These are phyloP conservation scores for Rhizopus delemar DNA, from an alignment of 371 early-diverging fungal genomes.

Conservation along the genomic window DNA sequence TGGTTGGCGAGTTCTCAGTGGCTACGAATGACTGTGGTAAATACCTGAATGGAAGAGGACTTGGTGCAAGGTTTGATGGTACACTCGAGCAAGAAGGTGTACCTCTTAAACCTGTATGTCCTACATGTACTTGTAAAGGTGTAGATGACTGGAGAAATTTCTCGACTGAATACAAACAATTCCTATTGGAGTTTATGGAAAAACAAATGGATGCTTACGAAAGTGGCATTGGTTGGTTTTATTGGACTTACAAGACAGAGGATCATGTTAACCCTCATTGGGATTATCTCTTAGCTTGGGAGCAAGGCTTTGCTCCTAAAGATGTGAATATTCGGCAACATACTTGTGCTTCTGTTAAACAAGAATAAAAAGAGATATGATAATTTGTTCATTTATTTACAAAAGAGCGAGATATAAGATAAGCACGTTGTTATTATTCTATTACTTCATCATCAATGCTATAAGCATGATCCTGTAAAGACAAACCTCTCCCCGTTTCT, in stretches of 20 bases:
- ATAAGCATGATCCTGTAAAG: not conserved
- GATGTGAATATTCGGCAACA: slow-evolving; percentile 35
- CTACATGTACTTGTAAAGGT: slow-evolving; percentile 53
- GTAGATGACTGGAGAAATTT: slow-evolving; percentile 43
- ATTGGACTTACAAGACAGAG: slow-evolving; percentile 83
- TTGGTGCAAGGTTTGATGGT: slow-evolving; percentile 71
- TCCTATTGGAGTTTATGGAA: slow-evolving; percentile 39
- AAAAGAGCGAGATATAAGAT: not conserved
- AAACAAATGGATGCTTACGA: slow-evolving; percentile 55
- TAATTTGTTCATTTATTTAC: not conserved
- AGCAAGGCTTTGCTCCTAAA: slow-evolving; percentile 48
- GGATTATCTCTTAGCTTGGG: slow-evolving; percentile 65
- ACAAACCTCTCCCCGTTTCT: not conserved
- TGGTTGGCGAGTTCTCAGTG: slow-evolving; percentile 74
- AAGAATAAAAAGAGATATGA: not conserved
- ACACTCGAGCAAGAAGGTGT: slow-evolving; percentile 22
- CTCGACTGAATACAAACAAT: slow-evolving; percentile 39
- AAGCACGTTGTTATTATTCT: not conserved
- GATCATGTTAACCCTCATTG: slow-evolving; percentile 64
- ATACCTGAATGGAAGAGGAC: slow-evolving; percentile 70
- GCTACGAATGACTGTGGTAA: slow-evolving; percentile 78
- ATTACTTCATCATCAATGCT: not conserved
- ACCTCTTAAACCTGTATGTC: slow-evolving; percentile 28
- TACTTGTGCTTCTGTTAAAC: slow-evolving; percentile 1
- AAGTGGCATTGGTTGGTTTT: slow-evolving; percentile 68